These are phyloP conservation scores for Chalciporus sphaerocephalus DNA, from an alignment of 768 basidiomycete genomes.

Conservation along the genomic window DNA sequence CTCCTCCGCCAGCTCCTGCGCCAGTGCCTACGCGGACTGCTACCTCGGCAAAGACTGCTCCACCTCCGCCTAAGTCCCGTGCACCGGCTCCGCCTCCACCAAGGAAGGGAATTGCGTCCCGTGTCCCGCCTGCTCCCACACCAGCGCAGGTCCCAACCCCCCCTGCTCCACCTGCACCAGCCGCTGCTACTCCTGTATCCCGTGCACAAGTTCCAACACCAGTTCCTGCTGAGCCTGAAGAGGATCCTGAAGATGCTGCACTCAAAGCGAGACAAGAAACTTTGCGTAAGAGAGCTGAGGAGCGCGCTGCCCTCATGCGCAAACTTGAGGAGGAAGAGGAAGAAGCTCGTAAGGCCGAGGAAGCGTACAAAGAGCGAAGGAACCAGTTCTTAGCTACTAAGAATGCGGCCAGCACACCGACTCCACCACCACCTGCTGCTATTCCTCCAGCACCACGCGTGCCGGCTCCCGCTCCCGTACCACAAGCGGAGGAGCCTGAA, in stretches of 20 bases:
- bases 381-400: slow-evolving; percentile 38
- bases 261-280: slow-evolving; percentile 67
- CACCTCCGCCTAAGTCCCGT: slow-evolving; percentile 36
- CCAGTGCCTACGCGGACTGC: slow-evolving; percentile 37
- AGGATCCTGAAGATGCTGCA: slow-evolving; percentile 75
- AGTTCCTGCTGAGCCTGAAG: slow-evolving; percentile 38
- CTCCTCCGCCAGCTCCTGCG: slow-evolving; percentile 34
- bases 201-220: slow-evolving; percentile 33
- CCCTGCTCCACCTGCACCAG: slow-evolving; percentile 21
- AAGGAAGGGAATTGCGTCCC: slow-evolving; percentile 11
- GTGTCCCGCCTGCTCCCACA: slow-evolving; percentile 19
- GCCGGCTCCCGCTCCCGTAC: slow-evolving; percentile 18
- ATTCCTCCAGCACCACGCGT: slow-evolving; percentile 32
- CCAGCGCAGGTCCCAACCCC: slow-evolving; percentile 21
- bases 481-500: slow-evolving; percentile 10
- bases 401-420: slow-evolving; percentile 26
- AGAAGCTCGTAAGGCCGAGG: slow-evolving; percentile 47
- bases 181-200: slow-evolving; percentile 21
- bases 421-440: slow-evolving; percentile 38
- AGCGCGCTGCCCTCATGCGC: slow-evolving; percentile 63
- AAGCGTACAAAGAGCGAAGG: slow-evolving; percentile 34
- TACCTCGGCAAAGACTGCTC: slow-evolving; percentile 30
- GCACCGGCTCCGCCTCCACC: slow-evolving; percentile 39
- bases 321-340: slow-evolving; percentile 67
- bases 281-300: slow-evolving; percentile 68